Conservation (phyloP, 192 early-diverging fungal species). For the Lobosporangium transversale region DNA sequence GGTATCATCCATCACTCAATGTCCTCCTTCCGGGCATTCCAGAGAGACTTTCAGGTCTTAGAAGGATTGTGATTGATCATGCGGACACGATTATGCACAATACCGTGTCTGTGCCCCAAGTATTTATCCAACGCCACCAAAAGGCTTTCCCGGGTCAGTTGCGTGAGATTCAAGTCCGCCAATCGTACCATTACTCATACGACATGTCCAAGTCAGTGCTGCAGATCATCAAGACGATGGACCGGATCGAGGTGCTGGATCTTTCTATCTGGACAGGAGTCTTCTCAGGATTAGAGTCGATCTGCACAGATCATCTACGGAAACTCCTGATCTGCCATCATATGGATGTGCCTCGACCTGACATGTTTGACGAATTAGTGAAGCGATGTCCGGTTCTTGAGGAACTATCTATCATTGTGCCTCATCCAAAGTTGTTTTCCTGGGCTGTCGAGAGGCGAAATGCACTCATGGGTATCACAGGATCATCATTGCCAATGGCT, state of each 20-base stretch:
- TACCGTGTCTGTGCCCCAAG: slow-evolving; percentile 15
- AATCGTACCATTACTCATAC: slow-evolving; percentile 36
- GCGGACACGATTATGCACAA: slow-evolving; percentile 23
- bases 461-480: not conserved
- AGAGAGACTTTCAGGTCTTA: slow-evolving; percentile 25
- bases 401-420: slow-evolving; percentile 44
- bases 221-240: slow-evolving; percentile 31
- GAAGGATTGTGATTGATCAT: slow-evolving; percentile 37
- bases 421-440: slow-evolving; percentile 19
- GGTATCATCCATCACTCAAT: slow-evolving; percentile 39
- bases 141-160: slow-evolving; percentile 38
- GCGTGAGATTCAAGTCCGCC: slow-evolving; percentile 35
- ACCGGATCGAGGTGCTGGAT: slow-evolving; percentile 30
- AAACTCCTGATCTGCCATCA: slow-evolving; percentile 38
- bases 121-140: slow-evolving; percentile 32
- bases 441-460: slow-evolving; percentile 22
- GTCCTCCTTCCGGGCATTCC: slow-evolving; percentile 28
- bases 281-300: slow-evolving; percentile 32
- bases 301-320: slow-evolving; percentile 26
- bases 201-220: slow-evolving; percentile 45
- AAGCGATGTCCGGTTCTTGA: slow-evolving; percentile 32
- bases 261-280: slow-evolving; percentile 36
- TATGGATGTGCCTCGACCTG: slow-evolving; percentile 23
- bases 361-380: slow-evolving; percentile 31
- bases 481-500: not conserved